These are phyloP conservation scores for Coemansia sp. DNA, from an alignment of 192 early-diverging fungal genomes.

Conservation along the genomic window DNA sequence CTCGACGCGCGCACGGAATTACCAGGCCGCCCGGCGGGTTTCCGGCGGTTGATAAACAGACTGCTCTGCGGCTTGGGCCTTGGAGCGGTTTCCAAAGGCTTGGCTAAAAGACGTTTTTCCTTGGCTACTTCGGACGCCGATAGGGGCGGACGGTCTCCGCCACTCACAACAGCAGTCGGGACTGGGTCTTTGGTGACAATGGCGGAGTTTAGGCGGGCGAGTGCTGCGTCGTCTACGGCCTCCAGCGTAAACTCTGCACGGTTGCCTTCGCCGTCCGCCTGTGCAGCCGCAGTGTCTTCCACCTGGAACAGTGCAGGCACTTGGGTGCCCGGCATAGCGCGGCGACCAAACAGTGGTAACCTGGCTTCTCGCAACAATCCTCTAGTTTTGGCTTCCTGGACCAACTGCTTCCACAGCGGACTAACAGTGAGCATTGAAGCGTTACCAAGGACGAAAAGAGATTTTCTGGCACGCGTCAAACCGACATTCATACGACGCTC, in stretches of 20 bases:
- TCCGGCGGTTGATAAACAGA: too few relatives aligned
- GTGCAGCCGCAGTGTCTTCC: neutral
- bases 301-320: slow-evolving; percentile 10
- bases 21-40: too few relatives aligned
- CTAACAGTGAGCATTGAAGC: slow-evolving; percentile 58
- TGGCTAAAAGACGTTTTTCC: too few relatives aligned
- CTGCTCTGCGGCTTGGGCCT: too few relatives aligned
- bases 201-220: slow-evolving; percentile 14
- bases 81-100: too few relatives aligned
- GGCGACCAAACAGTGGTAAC: slow-evolving; percentile 33
- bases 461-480: slow-evolving; percentile 79
- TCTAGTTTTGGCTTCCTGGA: slow-evolving; percentile 58
- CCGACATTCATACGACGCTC: slow-evolving; percentile 89
- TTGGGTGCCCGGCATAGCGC: neutral
- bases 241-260: slow-evolving; percentile 35
- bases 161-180: too few relatives aligned
- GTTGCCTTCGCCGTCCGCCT: slow-evolving; percentile 44
- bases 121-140: too few relatives aligned
- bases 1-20: too few relatives aligned
- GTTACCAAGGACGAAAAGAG: slow-evolving; percentile 81
- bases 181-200: slow-evolving; percentile 3
- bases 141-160: too few relatives aligned
- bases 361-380: slow-evolving; percentile 13
- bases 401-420: slow-evolving; percentile 69
- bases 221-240: slow-evolving; percentile 19